These are phyloP conservation scores for Trypanosoma scelopori DNA, from an alignment of 208 protist genomes.

Conservation along the genomic window DNA sequence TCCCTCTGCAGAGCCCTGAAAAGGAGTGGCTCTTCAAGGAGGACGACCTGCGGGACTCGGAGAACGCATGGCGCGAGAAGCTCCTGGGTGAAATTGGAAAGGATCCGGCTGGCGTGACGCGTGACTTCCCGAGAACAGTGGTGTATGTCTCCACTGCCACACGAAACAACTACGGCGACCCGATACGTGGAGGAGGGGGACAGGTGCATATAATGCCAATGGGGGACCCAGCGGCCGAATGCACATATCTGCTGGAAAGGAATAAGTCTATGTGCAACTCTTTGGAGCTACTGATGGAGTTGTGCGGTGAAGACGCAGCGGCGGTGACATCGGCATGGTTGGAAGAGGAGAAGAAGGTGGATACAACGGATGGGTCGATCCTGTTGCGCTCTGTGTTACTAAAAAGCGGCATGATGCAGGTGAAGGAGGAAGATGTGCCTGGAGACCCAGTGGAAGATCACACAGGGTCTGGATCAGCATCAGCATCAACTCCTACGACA, in stretches of 20 bases:
- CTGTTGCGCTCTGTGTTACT: conserved; percentile 42
- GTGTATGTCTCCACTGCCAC: conserved; percentile 42
- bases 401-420: conserved; percentile 49
- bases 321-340: conserved; percentile 37
- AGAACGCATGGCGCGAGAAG: conserved; percentile 6
- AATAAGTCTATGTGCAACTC: conserved; percentile 33
- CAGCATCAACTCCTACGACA: not conserved
- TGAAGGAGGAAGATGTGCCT: conserved; percentile 1
- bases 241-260: conserved; percentile 29
- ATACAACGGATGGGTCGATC: conserved; percentile 34
- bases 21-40: not conserved
- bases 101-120: conserved; percentile 58
- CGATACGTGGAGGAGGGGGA: not conserved
- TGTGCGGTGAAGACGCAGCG: conserved; percentile 52
- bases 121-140: conserved; percentile 78
- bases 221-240: not conserved
- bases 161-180: conserved; percentile 30
- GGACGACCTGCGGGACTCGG: not conserved
- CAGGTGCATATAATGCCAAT: not conserved
- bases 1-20: not conserved
- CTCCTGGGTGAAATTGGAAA: conserved; percentile 31
- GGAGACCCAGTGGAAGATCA: not conserved
- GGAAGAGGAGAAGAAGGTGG: conserved; percentile 14
- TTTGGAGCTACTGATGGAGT: conserved; percentile 41
- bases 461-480: not conserved